Evolutionary conservation across 164 flowering plant genomes (phyloP), one percentile per base, ranked within the genome.

Genomic region (Santalum album): DNA sequence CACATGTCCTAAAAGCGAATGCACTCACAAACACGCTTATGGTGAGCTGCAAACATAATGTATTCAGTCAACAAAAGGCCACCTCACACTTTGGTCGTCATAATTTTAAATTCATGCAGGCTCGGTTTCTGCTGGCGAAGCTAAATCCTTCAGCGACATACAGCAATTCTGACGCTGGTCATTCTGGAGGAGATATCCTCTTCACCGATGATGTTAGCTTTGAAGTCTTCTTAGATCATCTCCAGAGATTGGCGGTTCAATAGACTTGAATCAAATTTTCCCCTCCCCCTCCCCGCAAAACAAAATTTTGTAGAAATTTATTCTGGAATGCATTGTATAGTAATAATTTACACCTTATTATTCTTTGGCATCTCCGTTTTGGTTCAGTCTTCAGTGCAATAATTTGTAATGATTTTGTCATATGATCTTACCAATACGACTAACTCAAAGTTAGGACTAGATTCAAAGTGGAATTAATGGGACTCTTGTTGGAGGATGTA

Each of bases 141-240:
- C 62, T 92, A 72, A 92, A 92, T 67, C 98, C 98, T 49, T 89
- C 98, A 15, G 78, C 96, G 23, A 89, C 96, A n/a, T 85, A 89
- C 66, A 87, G 76, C 67, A 46, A 46, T 46, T 75, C 90, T 2
- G 86, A 78, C 53, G 58, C 81, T 51, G 64, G 74, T 49, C 57
- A 44, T 26, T 75, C 80, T 10, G 94, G 90, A 25, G 90, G 87
- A 19, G 96, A 89, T 65, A 45, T 87, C 54, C 71, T 92, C 22
- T 92, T 89, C 59, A 92, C 99, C 0, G 96, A 92, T 71, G 98
- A 92, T 65, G 96, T 82, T 18, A 86, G 87, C 72, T 84, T 92
- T 68, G 91, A 85, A 66, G 86, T 87, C 54, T 89, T 92, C 80
- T 65, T 85, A 72, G 95, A 88, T 67, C 98, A 92, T 70, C 89